Evolutionary conservation across 2,329 filamentous ascomycete species (phyloP).

Genomic region (Dryadomyces sulphureus): DNA sequence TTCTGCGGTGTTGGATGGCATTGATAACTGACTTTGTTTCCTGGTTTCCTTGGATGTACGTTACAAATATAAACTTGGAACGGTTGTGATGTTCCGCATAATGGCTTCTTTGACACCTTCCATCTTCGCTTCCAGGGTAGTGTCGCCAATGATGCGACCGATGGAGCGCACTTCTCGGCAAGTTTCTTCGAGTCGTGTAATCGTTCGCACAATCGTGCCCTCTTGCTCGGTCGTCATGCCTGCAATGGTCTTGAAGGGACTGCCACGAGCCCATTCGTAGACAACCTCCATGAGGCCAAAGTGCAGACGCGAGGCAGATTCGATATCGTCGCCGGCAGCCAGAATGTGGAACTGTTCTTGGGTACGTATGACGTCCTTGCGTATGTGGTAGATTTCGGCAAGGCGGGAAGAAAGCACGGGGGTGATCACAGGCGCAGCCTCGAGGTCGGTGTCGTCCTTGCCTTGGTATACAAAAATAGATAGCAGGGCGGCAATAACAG

Average conservation of each 20-base stretch:
- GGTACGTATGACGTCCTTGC: conserved; percentile 80
- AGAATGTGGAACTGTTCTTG: conserved; percentile 90
- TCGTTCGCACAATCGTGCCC: conserved; percentile 90
- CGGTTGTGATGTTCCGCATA: conserved; percentile 85
- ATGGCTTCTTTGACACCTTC: conserved; percentile 94
- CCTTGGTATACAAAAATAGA: conserved; percentile 97
- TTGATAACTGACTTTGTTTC: background rate
- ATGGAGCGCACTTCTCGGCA: conserved; percentile 97
- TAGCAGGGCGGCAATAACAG: conserved; percentile 88
- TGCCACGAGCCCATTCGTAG: conserved; percentile 94
- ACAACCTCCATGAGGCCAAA: conserved; percentile 96
- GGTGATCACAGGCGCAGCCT: conserved; percentile 64
- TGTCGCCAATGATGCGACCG: conserved; percentile 87
- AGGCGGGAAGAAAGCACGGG: conserved; percentile 69
- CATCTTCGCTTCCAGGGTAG: conserved; percentile 91
- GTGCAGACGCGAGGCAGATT: conserved; percentile 73
- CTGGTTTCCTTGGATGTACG: background rate
- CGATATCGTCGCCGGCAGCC: conserved; percentile 73
- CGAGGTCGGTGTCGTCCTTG: conserved; percentile 47
- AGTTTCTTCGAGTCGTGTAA: conserved; percentile 86
- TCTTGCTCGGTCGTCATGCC: conserved; percentile 92
- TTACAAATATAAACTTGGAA: conserved; percentile 78
- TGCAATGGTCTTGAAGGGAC: conserved; percentile 97
- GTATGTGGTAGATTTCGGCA: conserved; percentile 75
- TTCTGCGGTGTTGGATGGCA: background rate